Conservation (phyloP, 345 rosid genomes). For the Litchi chinensis region DNA sequence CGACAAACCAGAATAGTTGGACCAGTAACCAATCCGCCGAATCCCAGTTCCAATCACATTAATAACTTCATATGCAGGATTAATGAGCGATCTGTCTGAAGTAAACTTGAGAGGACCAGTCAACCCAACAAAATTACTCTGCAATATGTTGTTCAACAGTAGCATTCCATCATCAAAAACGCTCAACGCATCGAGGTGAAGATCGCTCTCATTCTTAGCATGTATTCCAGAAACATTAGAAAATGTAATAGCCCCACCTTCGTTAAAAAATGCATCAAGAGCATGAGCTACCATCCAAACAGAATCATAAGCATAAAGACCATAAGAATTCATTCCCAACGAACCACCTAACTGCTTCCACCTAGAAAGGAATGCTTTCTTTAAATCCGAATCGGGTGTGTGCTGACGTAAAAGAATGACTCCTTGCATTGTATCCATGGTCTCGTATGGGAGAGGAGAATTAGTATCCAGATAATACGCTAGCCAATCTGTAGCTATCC, state of each 20-base stretch:
- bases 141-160: slow-evolving; percentile 60
- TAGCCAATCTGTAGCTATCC: slow-evolving; percentile 97
- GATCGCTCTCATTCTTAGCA: slow-evolving; percentile 45
- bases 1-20: slow-evolving; percentile 85
- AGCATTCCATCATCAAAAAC: slow-evolving; percentile 61
- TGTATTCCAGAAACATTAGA: slow-evolving; percentile 68
- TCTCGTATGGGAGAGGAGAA: slow-evolving; percentile 57
- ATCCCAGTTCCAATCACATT: slow-evolving; percentile 87
- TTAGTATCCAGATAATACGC: slow-evolving; percentile 62
- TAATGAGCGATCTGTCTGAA: slow-evolving; percentile 51
- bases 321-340: slow-evolving; percentile 70
- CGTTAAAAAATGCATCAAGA: slow-evolving; percentile 65
- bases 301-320: slow-evolving; percentile 85
- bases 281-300: slow-evolving; percentile 86
- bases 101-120: slow-evolving; percentile 72
- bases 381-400: slow-evolving; percentile 65
- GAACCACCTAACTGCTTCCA: slow-evolving; percentile 64
- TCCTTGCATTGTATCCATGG: slow-evolving; percentile 77
- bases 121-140: slow-evolving; percentile 68
- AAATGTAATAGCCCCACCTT: slow-evolving; percentile 77
- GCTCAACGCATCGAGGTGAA: slow-evolving; percentile 73
- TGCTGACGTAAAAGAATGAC: slow-evolving; percentile 80
- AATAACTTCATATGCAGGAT: slow-evolving; percentile 81
- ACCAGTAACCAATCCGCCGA: slow-evolving; percentile 87
- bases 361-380: slow-evolving; percentile 57